These are phyloP conservation scores for Kodamaea kaohsiungensis DNA, from an alignment of 805 yeast genomes.

Conservation along the genomic window DNA sequence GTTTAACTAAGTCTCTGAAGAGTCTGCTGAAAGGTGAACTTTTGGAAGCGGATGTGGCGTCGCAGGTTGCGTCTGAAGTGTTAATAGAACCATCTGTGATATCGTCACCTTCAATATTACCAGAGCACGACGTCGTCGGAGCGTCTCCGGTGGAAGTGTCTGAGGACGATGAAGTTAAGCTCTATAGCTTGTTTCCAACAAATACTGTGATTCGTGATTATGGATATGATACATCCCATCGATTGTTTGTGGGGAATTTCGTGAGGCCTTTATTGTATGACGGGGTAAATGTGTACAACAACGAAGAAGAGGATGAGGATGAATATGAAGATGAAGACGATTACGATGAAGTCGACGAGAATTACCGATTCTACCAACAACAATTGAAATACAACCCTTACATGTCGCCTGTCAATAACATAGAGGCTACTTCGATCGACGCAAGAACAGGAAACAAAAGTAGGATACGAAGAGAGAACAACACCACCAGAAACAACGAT, in stretches of 20 bases:
- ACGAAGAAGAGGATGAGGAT: slow-evolving; percentile 10
- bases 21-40: neutral
- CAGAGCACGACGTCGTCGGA: neutral
- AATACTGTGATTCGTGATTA: slow-evolving; percentile 23
- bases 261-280: slow-evolving; percentile 16
- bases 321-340: slow-evolving; percentile 9
- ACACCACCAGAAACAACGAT: neutral
- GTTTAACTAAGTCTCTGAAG: neutral
- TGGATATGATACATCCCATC: slow-evolving; percentile 23
- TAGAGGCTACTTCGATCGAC: slow-evolving; percentile 2
- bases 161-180: neutral
- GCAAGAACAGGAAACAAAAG: neutral
- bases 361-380: slow-evolving; percentile 2
- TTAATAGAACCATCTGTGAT: neutral
- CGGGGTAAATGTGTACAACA: slow-evolving; percentile 12
- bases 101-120: neutral
- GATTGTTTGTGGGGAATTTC: slow-evolving; percentile 21
- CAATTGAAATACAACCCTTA: slow-evolving; percentile 11
- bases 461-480: slow-evolving; percentile 4
- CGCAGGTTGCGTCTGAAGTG: neutral
- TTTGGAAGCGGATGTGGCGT: neutral
- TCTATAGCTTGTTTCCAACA: slow-evolving; percentile 17
- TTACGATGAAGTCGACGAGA: slow-evolving; percentile 4
- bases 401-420: slow-evolving; percentile 11
- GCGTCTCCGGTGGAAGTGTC: neutral